Evolutionary conservation across 2,329 filamentous ascomycete species (phyloP).

Genomic region (Aspergillus niger): DNA sequence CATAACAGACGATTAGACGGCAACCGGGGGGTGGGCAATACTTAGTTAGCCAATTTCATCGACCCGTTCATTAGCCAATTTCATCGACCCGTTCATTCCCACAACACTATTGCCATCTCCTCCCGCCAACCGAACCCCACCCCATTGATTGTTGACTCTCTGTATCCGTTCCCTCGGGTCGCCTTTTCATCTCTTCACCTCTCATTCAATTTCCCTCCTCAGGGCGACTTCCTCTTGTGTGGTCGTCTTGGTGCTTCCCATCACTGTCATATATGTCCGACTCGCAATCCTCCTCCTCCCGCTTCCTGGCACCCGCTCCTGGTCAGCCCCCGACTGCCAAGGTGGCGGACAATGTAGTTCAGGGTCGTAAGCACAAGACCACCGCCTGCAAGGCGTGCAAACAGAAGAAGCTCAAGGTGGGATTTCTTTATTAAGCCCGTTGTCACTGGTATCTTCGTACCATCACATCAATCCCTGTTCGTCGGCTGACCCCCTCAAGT

Average conservation of each 20-base stretch:
- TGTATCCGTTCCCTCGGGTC: not conserved
- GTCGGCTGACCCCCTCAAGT: slow-evolving; percentile 18
- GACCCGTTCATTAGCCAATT: not conserved
- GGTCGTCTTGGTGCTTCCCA: not conserved
- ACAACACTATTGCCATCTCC: not conserved
- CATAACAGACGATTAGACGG: too few relatives aligned
- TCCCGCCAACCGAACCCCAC: too few relatives aligned
- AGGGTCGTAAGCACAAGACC: slow-evolving; percentile 26
- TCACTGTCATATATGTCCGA: slow-evolving; percentile 20
- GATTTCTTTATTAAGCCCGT: not conserved
- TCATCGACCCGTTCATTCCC: not conserved
- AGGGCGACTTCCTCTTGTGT: not conserved
- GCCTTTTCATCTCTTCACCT: not conserved
- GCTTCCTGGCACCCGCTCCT: slow-evolving; percentile 20
- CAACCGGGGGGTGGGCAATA: too few relatives aligned
- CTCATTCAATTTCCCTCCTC: not conserved
- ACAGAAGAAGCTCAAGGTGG: slow-evolving; percentile 27
- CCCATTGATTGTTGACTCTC: too few relatives aligned
- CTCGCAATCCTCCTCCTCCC: slow-evolving; percentile 17
- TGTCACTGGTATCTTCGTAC: not conserved
- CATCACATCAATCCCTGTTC: not conserved
- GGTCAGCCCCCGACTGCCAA: slow-evolving; percentile 11
- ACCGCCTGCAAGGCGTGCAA: slow-evolving; percentile 28
- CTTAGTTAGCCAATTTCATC: too few relatives aligned
- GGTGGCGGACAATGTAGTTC: slow-evolving; percentile 15